A percentile compares a stretch with the other conserved stretches of the same genome.
Conservation (phyloP, 106 monocot species). For the Alisma plantagoaquatica region DNA sequence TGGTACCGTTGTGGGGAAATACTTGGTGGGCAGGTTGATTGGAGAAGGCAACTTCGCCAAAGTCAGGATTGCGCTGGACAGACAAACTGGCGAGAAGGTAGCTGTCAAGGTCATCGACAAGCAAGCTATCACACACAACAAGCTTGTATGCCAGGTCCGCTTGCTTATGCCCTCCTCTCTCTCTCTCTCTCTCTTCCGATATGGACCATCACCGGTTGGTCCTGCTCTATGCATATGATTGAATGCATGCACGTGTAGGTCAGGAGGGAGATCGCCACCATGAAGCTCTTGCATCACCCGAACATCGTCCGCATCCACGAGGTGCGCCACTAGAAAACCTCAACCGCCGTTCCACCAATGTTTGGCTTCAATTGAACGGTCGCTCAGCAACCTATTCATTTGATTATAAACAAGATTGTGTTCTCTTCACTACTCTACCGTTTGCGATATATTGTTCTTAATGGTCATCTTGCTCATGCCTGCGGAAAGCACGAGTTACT, state of each 20-base stretch:
- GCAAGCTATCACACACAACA: constrained; percentile 34
- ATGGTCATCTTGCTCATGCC: too few relatives aligned
- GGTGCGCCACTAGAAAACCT: constrained; percentile 24
- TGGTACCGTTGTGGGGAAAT: constrained; percentile 49
- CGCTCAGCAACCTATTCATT: too few relatives aligned
- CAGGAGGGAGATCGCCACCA: constrained; percentile 61
- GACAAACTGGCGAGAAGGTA: constrained; percentile 29
- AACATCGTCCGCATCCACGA: constrained; percentile 59
- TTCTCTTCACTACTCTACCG: background rate
- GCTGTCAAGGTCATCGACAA: constrained; percentile 76
- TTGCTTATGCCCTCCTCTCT: background rate
- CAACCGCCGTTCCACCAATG: background rate
- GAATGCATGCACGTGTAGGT: too few relatives aligned
- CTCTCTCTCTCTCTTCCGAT: constrained; percentile 1
- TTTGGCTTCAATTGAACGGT: background rate
- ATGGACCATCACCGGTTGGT: too few relatives aligned
- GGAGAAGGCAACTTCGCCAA: constrained; percentile 63
- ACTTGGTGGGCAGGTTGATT: constrained; percentile 36
- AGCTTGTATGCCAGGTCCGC: constrained; percentile 49
- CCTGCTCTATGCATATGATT: too few relatives aligned
- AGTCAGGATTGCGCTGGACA: constrained; percentile 53
- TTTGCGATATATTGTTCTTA: background rate
- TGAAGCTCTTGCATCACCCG: constrained; percentile 66
- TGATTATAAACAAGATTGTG: too few relatives aligned
- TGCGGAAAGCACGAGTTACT: too few relatives aligned